Conservation (phyloP, 495 filamentous ascomycete species). For the Glarea lozoyensis region DNA sequence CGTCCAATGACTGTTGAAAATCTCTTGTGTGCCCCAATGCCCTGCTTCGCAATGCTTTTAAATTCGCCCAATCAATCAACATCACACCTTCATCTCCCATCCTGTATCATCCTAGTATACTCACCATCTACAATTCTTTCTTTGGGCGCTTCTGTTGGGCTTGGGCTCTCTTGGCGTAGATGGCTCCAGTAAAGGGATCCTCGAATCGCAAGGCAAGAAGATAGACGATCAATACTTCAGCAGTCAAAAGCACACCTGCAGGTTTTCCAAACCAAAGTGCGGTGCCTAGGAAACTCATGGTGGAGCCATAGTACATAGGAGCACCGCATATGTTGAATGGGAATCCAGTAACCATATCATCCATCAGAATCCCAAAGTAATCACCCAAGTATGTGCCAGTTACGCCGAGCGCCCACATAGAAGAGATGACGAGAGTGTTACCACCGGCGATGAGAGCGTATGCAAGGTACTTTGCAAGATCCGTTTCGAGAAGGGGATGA, state of each 20-base stretch:
- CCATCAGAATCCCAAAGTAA: conserved; percentile 98
- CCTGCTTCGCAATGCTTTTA: not conserved
- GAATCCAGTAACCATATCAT: conserved; percentile 83
- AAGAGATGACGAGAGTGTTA: conserved; percentile 77
- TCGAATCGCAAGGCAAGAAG: conserved; percentile 79
- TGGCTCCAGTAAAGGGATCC: conserved; percentile 93
- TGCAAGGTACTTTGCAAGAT: conserved; percentile 45
- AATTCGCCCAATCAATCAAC: not conserved
- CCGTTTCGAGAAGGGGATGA: conserved; percentile 48
- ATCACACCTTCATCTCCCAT: not conserved
- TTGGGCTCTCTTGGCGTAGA: conserved; percentile 83
- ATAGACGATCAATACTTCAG: conserved; percentile 69
- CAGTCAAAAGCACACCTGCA: conserved; percentile 72
- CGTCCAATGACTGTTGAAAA: conserved; percentile 12
- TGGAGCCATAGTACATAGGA: conserved; percentile 95
- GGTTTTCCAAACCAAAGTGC: conserved; percentile 87
- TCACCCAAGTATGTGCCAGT: conserved; percentile 97
- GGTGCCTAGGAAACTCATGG: conserved; percentile 82
- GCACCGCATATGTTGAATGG: conserved; percentile 89
- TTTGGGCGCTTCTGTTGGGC: conserved; percentile 35
- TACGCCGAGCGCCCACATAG: conserved; percentile 87
- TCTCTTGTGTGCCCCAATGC: conserved; percentile 7
- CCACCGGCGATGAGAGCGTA: conserved; percentile 62
- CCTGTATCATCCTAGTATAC: not conserved
- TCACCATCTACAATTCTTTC: conserved; percentile 33